Evolutionary conservation across 192 early-diverging fungal genomes (phyloP).

Genomic region (Phycomyces blakesleeanus): DNA sequence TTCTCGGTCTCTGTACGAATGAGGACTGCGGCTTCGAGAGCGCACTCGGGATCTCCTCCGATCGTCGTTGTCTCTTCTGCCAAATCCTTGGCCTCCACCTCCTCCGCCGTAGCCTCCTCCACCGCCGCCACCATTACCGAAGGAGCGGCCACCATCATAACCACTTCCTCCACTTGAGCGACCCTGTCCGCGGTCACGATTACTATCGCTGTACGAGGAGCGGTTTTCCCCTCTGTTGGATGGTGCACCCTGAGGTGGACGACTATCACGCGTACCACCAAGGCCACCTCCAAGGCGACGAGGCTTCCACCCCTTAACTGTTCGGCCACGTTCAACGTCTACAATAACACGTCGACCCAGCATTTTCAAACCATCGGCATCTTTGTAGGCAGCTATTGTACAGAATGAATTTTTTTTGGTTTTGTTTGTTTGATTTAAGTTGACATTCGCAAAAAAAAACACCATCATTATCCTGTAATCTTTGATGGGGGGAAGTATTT

Average conservation of each 20-base stretch:
- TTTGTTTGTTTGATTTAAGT: no score
- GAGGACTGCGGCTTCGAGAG: slow-evolving; percentile 38
- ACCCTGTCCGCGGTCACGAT: slow-evolving; percentile 34
- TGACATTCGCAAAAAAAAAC: no score
- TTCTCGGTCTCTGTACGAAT: slow-evolving; percentile 33
- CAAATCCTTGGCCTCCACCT: slow-evolving; percentile 25
- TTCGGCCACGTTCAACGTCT: slow-evolving; percentile 94
- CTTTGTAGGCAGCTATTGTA: slow-evolving; percentile 73
- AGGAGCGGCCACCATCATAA: slow-evolving; percentile 27
- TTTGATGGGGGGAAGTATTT: no score
- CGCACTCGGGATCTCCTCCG: slow-evolving; percentile 33
- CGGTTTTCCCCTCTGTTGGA: slow-evolving; percentile 48
- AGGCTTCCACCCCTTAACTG: slow-evolving; percentile 93
- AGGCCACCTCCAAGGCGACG: slow-evolving; percentile 78
- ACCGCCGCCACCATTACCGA: slow-evolving; percentile 15
- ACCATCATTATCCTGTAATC: no score
- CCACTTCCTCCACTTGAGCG: slow-evolving; percentile 30
- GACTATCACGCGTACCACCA: slow-evolving; percentile 67
- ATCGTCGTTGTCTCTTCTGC: slow-evolving; percentile 27
- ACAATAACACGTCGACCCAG: slow-evolving; percentile 81
- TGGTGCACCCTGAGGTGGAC: slow-evolving; percentile 45
- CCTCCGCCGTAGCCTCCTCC: no score
- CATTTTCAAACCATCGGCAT: slow-evolving; percentile 86
- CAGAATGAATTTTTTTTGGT: neutral
- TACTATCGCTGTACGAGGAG: slow-evolving; percentile 22